A percentile compares a stretch with the other conserved stretches of the same genome.
Evolutionary conservation across 1,139 yeast genomes (phyloP).

Genomic region (Saccharomycopsis crataegensis): DNA sequence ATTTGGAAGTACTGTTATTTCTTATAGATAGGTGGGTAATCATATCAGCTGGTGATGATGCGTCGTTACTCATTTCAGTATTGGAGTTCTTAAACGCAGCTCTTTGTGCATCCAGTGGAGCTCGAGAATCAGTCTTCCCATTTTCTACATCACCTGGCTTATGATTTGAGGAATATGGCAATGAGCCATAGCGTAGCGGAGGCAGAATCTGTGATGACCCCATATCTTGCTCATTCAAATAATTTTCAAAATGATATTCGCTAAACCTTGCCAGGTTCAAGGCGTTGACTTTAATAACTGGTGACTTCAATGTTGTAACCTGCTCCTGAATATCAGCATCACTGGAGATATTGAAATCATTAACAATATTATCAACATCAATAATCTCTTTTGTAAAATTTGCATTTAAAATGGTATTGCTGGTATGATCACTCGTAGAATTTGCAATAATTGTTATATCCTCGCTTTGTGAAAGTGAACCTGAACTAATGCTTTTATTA

Average conservation of each 20-base stretch:
- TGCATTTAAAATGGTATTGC: neutral
- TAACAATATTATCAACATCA: neutral
- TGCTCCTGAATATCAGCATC: neutral
- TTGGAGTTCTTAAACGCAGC: too few relatives aligned
- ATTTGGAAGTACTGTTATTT: neutral
- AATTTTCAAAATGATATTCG: slow-evolving; percentile 1
- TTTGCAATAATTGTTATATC: neutral
- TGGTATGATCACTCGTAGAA: neutral
- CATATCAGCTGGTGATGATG: too few relatives aligned
- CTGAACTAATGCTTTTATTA: neutral
- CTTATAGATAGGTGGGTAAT: too few relatives aligned
- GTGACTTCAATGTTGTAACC: slow-evolving; percentile 6
- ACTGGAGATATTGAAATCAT: neutral
- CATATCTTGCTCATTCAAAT: too few relatives aligned
- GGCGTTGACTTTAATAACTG: slow-evolving; percentile 18
- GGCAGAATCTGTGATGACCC: too few relatives aligned
- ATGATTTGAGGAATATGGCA: too few relatives aligned
- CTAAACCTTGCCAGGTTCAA: slow-evolving; percentile 1
- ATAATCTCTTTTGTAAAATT: neutral
- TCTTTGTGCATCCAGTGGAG: too few relatives aligned
- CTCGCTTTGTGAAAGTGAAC: neutral
- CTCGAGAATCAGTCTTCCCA: neutral
- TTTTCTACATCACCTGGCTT: neutral
- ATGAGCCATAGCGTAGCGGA: too few relatives aligned
- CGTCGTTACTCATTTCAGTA: too few relatives aligned